Evolutionary conservation across 768 basidiomycete species (phyloP).

Genomic region (Suillus clintonianus): DNA sequence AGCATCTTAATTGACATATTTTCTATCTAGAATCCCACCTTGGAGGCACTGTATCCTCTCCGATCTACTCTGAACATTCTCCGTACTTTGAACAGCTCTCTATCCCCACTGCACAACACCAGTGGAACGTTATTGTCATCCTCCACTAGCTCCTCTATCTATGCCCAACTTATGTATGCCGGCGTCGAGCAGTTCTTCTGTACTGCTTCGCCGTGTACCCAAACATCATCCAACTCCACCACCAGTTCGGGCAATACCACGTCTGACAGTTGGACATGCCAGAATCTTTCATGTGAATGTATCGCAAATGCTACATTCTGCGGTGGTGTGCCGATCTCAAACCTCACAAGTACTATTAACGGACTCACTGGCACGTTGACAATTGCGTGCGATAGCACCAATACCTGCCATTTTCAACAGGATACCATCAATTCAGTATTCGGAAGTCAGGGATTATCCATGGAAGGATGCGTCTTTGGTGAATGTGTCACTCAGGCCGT

Average conservation of each 20-base stretch:
- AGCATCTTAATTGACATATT: slow-evolving; percentile 1
- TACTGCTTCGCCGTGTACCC: slow-evolving; percentile 66
- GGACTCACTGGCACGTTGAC: slow-evolving; percentile 61
- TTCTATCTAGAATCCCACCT: slow-evolving; percentile 70
- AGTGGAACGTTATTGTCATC: slow-evolving; percentile 37
- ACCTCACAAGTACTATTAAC: slow-evolving; percentile 68
- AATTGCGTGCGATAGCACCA: slow-evolving; percentile 65
- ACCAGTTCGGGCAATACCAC: slow-evolving; percentile 35
- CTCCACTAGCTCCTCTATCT: slow-evolving; percentile 57
- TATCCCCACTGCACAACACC: slow-evolving; percentile 56
- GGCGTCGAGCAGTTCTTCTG: slow-evolving; percentile 91
- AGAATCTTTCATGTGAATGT: slow-evolving; percentile 76
- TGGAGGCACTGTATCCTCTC: slow-evolving; percentile 76
- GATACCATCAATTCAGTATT: slow-evolving; percentile 65
- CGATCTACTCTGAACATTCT: slow-evolving; percentile 75
- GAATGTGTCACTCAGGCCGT: slow-evolving; percentile 86
- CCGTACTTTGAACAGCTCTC: slow-evolving; percentile 67
- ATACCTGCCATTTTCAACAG: slow-evolving; percentile 81
- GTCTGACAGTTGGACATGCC: slow-evolving; percentile 66
- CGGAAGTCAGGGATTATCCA: slow-evolving; percentile 67
- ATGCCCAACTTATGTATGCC: slow-evolving; percentile 75
- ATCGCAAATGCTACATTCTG: slow-evolving; percentile 73
- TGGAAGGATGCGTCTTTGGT: slow-evolving; percentile 79
- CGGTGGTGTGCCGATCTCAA: slow-evolving; percentile 45
- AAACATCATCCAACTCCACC: slow-evolving; percentile 46